Percentiles rank a stretch among this genome's conserved stretches.
These are phyloP conservation scores for Dactylellina sp. DNA, from an alignment of 2,329 filamentous ascomycete genomes.

Conservation along the genomic window DNA sequence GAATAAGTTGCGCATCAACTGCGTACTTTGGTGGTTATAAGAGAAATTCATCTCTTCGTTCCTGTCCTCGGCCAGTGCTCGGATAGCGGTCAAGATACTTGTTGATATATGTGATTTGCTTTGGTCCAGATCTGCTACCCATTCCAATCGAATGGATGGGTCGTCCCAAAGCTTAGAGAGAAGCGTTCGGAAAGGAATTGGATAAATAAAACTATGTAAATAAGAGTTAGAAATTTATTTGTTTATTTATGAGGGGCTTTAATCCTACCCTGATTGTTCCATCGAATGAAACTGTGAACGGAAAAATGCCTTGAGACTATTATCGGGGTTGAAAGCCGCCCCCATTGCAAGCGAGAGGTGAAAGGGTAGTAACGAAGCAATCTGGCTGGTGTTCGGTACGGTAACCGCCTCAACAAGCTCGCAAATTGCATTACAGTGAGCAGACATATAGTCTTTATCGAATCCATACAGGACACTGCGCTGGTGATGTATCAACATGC, in stretches of 20 bases:
- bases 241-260: conserved; percentile 14
- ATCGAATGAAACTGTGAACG: conserved; percentile 81
- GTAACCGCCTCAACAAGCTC: conserved; percentile 82
- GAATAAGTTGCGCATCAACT: conserved; percentile 53
- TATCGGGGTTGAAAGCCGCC: conserved; percentile 81
- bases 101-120: conserved; percentile 1
- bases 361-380: conserved; percentile 76
- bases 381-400: conserved; percentile 69
- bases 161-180: conserved; percentile 82
- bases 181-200: conserved; percentile 76
- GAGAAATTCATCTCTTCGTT: conserved; percentile 45
- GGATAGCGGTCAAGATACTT: conserved; percentile 43
- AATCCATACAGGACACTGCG: conserved; percentile 64
- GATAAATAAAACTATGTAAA: conserved; percentile 80
- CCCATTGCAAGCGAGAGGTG: conserved; percentile 82
- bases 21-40: conserved; percentile 39
- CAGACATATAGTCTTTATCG: conserved; percentile 64
- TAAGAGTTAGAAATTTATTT: conserved; percentile 25
- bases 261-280: conserved; percentile 75
- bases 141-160: conserved; percentile 81
- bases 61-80: conserved; percentile 45
- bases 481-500: conserved; percentile 53
- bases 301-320: conserved; percentile 82
- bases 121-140: conserved; percentile 72
- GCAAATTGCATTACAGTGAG: conserved; percentile 76